Base-by-base conservation (phyloP, 805 yeast genomes). In the Clavispora vitiphila region DNA sequence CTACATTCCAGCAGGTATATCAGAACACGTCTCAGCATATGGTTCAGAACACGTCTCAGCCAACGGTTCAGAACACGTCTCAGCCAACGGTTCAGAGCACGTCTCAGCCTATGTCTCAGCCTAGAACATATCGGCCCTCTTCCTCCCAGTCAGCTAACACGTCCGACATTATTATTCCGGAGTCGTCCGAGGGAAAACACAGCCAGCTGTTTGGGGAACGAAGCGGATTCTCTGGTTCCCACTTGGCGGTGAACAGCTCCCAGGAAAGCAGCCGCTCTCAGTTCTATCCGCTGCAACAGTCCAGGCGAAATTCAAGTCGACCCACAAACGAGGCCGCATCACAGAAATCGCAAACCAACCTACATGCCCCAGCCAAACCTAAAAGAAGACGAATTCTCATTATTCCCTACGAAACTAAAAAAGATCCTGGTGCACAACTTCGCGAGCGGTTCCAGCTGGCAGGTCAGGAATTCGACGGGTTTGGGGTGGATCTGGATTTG, bases 391-490 rank as follows among this genome's bases (percentile, higher is more conserved):
- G 24, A 24, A 24, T 16, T 10, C 24, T 25, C 31, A 25, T 29
- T 15, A 29, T 36, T 25, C 30, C 31, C 18, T 25, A 21, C 31
- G 26, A 18, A 10, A 21, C 12, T 4, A 19, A 23, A 18, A 40
- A 36, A 18, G 37, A 37, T 16, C 21, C 38, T 9, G 32, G 20
- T n/a, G 41, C 40, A 20, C 39, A 43, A 20, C n/a, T 43, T 16
- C 31, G 35, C 10, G 39, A 43, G 26, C 38, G 45, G 22, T 43
- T 41, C 19, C 25, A 25, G 9, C 24, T 16, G 30, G 35, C 29
- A n/a, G 53, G 42, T 10, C 14, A 16, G 7, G 39, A 30, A 12
- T 49, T 49, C 27, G 25, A 26, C 4, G 49, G 47, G 1, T 43
- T 43, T n/a, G 35, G 35, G 5, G 25, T 25, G 10, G 34, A 24